A percentile compares a stretch with the other conserved stretches of the same genome.
Evolutionary conservation across 1,139 yeast species (phyloP).

Genomic region (Candida sanyaensis): DNA sequence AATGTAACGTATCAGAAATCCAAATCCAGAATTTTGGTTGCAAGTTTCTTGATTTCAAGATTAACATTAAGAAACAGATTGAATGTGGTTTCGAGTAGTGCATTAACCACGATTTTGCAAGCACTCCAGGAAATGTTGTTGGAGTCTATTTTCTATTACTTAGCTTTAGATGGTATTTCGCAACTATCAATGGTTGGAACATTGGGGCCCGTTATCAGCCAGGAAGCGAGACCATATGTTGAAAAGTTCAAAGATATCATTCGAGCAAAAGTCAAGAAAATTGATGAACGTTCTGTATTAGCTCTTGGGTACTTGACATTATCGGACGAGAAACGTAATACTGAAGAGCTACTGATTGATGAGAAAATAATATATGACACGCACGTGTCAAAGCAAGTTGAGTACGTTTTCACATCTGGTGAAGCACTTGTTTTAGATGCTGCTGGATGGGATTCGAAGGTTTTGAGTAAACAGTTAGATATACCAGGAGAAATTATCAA

Average conservation of each 20-base stretch:
- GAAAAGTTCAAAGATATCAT: slow-evolving; percentile 25
- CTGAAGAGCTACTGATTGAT: slow-evolving; percentile 13
- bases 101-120: slow-evolving; percentile 3
- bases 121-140: slow-evolving; percentile 19
- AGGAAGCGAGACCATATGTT: slow-evolving; percentile 17
- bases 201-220: slow-evolving; percentile 34
- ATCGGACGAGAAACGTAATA: background rate
- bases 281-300: slow-evolving; percentile 61
- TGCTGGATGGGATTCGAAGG: slow-evolving; percentile 74
- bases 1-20: slow-evolving; percentile 18
- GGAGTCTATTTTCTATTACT: slow-evolving; percentile 23
- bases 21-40: slow-evolving; percentile 33
- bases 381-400: slow-evolving; percentile 69
- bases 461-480: slow-evolving; percentile 54
- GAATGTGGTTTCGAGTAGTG: slow-evolving; percentile 17
- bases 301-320: slow-evolving; percentile 59
- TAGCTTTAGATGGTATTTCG: slow-evolving; percentile 48
- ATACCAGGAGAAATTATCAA: slow-evolving; percentile 33
- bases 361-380: slow-evolving; percentile 51
- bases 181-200: slow-evolving; percentile 66
- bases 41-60: slow-evolving; percentile 56
- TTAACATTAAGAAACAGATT: slow-evolving; percentile 41
- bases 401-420: slow-evolving; percentile 75
- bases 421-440: slow-evolving; percentile 77
- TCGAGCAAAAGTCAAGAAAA: slow-evolving; percentile 50